Evolutionary conservation across 176 grass and related monocot species (phyloP), one percentile per base, ranked within the genome.

Genomic region (Cocos nucifera): DNA sequence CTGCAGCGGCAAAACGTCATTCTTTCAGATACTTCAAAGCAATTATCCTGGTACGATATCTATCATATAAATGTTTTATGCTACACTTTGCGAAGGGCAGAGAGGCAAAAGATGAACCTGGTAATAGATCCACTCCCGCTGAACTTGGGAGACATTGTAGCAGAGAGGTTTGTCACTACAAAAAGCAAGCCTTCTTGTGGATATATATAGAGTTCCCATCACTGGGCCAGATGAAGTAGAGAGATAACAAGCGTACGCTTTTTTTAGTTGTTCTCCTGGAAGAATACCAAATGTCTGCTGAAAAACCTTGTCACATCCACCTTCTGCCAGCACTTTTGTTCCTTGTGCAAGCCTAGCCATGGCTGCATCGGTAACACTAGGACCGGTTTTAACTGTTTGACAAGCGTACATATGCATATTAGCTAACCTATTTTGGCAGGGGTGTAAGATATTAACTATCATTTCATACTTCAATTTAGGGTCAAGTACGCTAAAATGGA

Each of bases 241-340:
- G 54, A 95, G 67, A 79, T 95, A 95, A 76, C 90, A 95, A 4
- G 90, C 90, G 63, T 89, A 95, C 64, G 86, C 74, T 69, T 95
- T 95, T 69, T 56, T 68, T 10, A 95, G 86, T 59, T 95, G 77
- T 70, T 95, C 82, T 26, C 79, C 82, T 1, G 79, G 86, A 63
- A 84, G 22, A 63, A 19, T 35, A 49, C 80, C 90, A 64, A 95
- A 95, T 69, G 57, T 73, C 79, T 89, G 90, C 39, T 86, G 75
- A 69, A 95, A 95, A 73, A 95, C 72, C 81, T 82, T 71, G 44
- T 84, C 74, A 49, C 72, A 78, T 22, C 90, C 90, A 5, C 90
- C 90, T 88, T 95, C 90, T 54, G 90, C 86, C 62, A 89, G 71
- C 69, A 86, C 85, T 72, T 95, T 95, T 20, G 90, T 95, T 50